Base-by-base conservation (phyloP, 495 filamentous ascomycete genomes). In the Podospora pseudoanserina region DNA sequence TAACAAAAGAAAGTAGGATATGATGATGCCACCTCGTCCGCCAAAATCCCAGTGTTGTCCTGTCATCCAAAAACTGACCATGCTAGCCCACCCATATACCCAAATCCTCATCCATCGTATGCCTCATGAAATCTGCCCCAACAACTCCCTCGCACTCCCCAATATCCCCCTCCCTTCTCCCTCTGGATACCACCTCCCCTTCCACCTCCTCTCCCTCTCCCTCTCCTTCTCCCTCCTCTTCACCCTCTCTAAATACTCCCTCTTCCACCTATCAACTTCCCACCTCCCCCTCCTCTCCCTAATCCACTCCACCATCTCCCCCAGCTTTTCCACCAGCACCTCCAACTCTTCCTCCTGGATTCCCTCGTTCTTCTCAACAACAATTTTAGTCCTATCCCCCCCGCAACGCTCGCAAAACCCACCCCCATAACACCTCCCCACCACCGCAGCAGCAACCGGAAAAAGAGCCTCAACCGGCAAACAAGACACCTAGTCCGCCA, bases 211-310 rank as follows among this genome's bases (percentile, higher is more conserved):
- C 15, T 75, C 72, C 20, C 70, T 66, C 15, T 75, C 72, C 20
- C 69, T 67, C 56, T 74, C 73, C 59, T 74, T 69, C 39, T 73
- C 68, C 26, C 77, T 66, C 7, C 76, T 49, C 13, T 49, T 49
- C 3, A 49, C 9, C 39, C 39, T 49, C 39, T 49, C 39, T 2
- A 49, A 49, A 13, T 49, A 49, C 39, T 49, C 39, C 39, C 15
- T 49, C 39, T 49, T 49, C 39, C 39, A 49, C 39, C 13, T 49
- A 49, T 49, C 39, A 49, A 18, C 39, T 13, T 13, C 39, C 39
- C 39, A 49, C 9, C 5, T 18, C 39, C 39, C 39, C 13, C 13
- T 49, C 2, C 15, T 13, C 7, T 2, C 39, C 39, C 39, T 49
- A 49, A 49, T 18, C 39, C 39, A 49, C 39, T 49, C 39, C 7